Evolutionary conservation across 2,329 filamentous ascomycete genomes (phyloP).

Genomic region (Colletotrichum sp.): DNA sequence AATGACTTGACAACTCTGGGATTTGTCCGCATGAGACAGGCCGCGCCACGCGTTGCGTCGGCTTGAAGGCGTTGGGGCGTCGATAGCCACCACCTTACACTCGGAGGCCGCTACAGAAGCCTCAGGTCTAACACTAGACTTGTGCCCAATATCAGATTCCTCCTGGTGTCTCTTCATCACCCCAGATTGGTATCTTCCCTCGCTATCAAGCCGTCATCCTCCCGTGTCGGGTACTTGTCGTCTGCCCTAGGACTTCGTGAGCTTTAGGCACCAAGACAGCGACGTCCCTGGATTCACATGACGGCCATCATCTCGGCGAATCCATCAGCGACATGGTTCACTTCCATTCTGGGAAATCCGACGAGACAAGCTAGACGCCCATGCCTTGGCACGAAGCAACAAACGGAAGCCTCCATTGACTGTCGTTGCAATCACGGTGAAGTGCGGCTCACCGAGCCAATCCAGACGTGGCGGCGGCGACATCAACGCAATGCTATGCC

Average conservation of each 20-base stretch:
- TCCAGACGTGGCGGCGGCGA: background rate
- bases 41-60: slow-evolving; percentile 3
- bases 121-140: background rate
- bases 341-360: background rate
- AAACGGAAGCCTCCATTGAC: background rate
- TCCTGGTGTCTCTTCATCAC: background rate
- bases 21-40: background rate
- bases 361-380: background rate
- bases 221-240: background rate
- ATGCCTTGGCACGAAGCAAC: background rate
- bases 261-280: slow-evolving; percentile 12
- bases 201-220: background rate
- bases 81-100: background rate
- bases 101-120: background rate
- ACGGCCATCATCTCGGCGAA: background rate
- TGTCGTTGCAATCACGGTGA: background rate
- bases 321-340: background rate
- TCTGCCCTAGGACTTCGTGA: background rate
- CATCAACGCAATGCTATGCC: background rate
- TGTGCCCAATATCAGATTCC: background rate
- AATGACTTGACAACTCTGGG: background rate
- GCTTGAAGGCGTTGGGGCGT: background rate
- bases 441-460: slow-evolving; percentile 12
- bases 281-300: background rate
- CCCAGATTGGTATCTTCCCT: background rate